A percentile compares a stretch with the other conserved stretches of the same genome.
phyloP scores from a whole-genome alignment of 148 eudicot species.

The Fagopyrum homotropicum region DNA sequence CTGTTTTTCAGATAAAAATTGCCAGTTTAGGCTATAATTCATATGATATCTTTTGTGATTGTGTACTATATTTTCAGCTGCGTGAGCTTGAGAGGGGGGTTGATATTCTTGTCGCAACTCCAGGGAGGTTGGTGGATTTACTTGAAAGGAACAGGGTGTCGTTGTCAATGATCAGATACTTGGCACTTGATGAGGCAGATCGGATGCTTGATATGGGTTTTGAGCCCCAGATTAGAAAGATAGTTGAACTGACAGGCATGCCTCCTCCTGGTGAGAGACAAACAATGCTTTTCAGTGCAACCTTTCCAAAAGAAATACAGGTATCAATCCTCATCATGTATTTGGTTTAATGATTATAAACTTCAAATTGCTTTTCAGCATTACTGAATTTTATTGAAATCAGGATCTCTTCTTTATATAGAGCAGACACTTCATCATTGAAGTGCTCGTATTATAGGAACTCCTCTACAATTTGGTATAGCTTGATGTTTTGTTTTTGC shows the following conservation, averaged over 20 bases:
- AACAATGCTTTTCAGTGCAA: slow-evolving; percentile 91
- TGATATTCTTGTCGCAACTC: slow-evolving; percentile 93
- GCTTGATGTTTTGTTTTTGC: slow-evolving; percentile 5
- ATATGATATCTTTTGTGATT: neutral
- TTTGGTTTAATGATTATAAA: neutral
- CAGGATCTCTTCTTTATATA: neutral
- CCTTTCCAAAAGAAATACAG: slow-evolving; percentile 94
- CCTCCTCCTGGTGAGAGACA: slow-evolving; percentile 71
- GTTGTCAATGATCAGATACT: slow-evolving; percentile 52
- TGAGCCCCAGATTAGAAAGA: slow-evolving; percentile 56
- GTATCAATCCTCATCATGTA: slow-evolving; percentile 21
- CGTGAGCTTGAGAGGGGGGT: slow-evolving; percentile 88
- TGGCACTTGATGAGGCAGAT: slow-evolving; percentile 81
- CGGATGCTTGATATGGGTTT: slow-evolving; percentile 61
- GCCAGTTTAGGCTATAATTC: neutral
- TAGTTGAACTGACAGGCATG: slow-evolving; percentile 51
- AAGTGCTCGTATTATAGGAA: neutral
- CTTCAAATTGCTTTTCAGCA: neutral
- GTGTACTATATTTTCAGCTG: slow-evolving; percentile 28
- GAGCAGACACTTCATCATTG: neutral
- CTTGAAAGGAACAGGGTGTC: slow-evolving; percentile 78
- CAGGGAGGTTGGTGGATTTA: slow-evolving; percentile 85
- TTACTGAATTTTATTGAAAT: neutral
- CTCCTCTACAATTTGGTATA: neutral
- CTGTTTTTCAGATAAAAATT: neutral